phyloP scores from a whole-genome alignment of 2,329 filamentous ascomycete genomes.

The Arthrobotrys iridis region DNA sequence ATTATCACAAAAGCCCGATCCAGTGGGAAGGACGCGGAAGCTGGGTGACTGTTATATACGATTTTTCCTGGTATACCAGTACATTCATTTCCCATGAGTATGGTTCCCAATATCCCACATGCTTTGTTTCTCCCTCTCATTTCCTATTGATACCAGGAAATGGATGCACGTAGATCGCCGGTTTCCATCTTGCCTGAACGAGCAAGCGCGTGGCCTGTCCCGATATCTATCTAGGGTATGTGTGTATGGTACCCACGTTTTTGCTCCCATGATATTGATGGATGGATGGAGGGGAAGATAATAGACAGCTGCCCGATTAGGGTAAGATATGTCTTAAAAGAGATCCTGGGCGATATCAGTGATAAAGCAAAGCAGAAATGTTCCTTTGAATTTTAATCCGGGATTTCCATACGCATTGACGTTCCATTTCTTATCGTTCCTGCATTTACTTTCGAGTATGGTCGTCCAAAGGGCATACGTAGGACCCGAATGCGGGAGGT shows the following conservation, averaged over 20 bases:
- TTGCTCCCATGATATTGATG: constrained; percentile 12
- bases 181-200: constrained; percentile 13
- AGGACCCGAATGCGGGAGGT: constrained; percentile 8
- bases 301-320: constrained; percentile 41
- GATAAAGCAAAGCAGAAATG: neutral
- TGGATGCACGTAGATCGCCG: constrained; percentile 26
- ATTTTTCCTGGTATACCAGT: too few species aligned
- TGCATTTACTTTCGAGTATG: neutral
- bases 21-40: constrained; percentile 11
- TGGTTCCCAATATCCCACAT: neutral
- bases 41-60: constrained; percentile 41
- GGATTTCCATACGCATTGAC: constrained; percentile 1
- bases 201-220: too few species aligned
- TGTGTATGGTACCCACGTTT: constrained; percentile 1
- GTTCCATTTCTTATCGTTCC: neutral
- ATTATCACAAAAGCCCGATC: constrained; percentile 9
- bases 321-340: constrained; percentile 12
- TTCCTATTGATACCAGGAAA: constrained; percentile 27
- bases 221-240: too few species aligned
- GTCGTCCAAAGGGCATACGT: neutral
- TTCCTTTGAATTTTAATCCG: neutral
- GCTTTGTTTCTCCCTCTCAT: neutral
- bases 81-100: neutral
- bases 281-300: constrained; percentile 12
- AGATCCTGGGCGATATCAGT: constrained; percentile 5